Conservation (phyloP, 495 filamentous ascomycete species). For the Penicillium samsonianum region DNA sequence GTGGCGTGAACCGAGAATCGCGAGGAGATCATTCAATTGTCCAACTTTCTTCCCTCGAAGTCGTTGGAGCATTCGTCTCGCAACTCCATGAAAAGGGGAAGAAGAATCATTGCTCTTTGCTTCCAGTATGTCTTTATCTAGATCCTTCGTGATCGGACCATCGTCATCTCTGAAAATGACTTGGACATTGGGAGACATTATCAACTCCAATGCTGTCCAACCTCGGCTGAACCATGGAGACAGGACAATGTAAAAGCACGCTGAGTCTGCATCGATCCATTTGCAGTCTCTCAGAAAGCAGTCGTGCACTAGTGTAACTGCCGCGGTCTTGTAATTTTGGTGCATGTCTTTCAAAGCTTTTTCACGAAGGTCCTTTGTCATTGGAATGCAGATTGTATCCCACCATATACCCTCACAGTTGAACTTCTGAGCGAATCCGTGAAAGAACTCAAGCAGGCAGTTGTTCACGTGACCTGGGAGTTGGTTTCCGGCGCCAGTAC, state of each 20-base stretch:
- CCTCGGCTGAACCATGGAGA: conserved; percentile 33
- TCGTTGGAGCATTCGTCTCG: too few relatives aligned
- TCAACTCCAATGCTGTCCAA: conserved; percentile 34
- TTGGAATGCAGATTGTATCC: conserved; percentile 30
- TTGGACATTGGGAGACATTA: conserved; percentile 29
- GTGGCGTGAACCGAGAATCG: too few relatives aligned
- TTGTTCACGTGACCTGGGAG: conserved; percentile 22
- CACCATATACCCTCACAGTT: conserved; percentile 33
- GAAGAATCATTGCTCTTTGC: too few relatives aligned
- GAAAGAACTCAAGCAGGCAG: conserved; percentile 27
- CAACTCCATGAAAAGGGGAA: too few relatives aligned
- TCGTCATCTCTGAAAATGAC: conserved; percentile 30
- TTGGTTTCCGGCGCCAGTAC: conserved; percentile 26
- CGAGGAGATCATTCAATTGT: too few relatives aligned
- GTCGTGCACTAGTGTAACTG: conserved; percentile 36
- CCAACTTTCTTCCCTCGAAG: too few relatives aligned
- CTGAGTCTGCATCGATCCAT: conserved; percentile 24
- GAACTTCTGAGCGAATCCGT: conserved; percentile 18
- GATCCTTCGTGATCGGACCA: conserved; percentile 30
- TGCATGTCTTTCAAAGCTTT: conserved; percentile 21
- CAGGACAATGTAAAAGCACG: conserved; percentile 27
- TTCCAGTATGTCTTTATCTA: conserved; percentile 26
- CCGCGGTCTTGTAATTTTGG: conserved; percentile 25
- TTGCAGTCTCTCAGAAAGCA: conserved; percentile 28
- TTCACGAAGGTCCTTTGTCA: conserved; percentile 18